Evolutionary conservation across 106 monocot species (phyloP).

Genomic region (Dendrobium officinale): DNA sequence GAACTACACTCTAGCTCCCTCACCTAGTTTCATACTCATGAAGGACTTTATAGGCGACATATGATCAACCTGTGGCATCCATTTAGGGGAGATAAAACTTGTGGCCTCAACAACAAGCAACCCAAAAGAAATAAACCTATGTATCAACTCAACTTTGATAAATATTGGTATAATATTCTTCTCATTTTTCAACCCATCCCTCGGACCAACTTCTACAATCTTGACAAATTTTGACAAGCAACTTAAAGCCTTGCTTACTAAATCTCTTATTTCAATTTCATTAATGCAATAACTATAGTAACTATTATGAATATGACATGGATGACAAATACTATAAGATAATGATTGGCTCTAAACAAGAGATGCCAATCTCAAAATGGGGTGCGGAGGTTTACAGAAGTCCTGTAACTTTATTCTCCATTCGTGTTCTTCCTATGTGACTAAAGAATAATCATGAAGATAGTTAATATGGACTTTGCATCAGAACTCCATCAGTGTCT

Average conservation of each 20-base stretch:
- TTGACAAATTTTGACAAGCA: conserved; percentile 78
- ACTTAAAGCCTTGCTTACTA: conserved; percentile 45
- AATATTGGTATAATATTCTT: conserved; percentile 63
- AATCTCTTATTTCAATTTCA: conserved; percentile 17
- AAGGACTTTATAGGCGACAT: too few species aligned
- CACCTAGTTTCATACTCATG: too few species aligned
- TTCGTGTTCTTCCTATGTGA: conserved; percentile 14
- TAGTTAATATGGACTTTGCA: background rate
- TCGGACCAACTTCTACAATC: conserved; percentile 94
- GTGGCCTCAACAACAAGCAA: conserved; percentile 87
- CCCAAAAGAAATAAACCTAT: conserved; percentile 53
- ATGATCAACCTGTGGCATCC: conserved; percentile 74
- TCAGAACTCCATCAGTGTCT: background rate
- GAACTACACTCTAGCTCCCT: too few species aligned
- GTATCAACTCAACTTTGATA: conserved; percentile 85
- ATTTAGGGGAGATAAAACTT: conserved; percentile 98
- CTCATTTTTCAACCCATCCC: conserved; percentile 98
- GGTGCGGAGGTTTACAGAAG: conserved; percentile 6
- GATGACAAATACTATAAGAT: conserved; percentile 12
- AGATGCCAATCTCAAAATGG: conserved; percentile 11
- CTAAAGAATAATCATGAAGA: conserved; percentile 1
- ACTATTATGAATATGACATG: conserved; percentile 14
- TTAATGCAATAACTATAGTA: conserved; percentile 18
- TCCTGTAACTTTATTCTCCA: conserved; percentile 28
- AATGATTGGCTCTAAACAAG: conserved; percentile 20